phyloP scores from a whole-genome alignment of 192 early-diverging fungal genomes.

The Backusella sp. region DNA sequence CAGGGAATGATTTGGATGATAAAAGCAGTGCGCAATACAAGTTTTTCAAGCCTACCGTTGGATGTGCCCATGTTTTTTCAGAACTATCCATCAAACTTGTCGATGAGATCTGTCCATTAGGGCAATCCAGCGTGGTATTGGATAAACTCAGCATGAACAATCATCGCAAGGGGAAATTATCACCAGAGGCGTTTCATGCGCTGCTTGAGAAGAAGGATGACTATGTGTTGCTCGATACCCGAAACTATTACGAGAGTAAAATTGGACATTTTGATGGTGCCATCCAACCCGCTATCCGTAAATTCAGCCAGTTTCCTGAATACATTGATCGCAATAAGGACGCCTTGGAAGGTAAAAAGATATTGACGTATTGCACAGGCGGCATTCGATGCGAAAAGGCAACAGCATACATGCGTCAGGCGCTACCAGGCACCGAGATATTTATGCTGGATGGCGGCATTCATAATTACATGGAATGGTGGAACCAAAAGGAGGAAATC shows the following conservation, averaged over 20 bases:
- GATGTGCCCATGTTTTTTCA: slow-evolving; percentile 64
- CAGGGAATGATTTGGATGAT: background rate
- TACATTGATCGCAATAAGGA: slow-evolving; percentile 52
- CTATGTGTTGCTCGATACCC: slow-evolving; percentile 51
- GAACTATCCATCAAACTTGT: slow-evolving; percentile 57
- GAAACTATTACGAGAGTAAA: slow-evolving; percentile 68
- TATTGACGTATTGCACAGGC: slow-evolving; percentile 74
- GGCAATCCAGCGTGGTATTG: slow-evolving; percentile 38
- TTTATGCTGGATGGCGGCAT: slow-evolving; percentile 71
- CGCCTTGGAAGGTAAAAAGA: slow-evolving; percentile 45
- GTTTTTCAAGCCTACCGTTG: slow-evolving; percentile 67
- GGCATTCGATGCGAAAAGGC: slow-evolving; percentile 60
- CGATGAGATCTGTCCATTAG: slow-evolving; percentile 66
- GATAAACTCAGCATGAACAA: slow-evolving; percentile 12
- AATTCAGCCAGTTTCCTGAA: slow-evolving; percentile 59
- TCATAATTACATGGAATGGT: slow-evolving; percentile 72
- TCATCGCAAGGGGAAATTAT: slow-evolving; percentile 39
- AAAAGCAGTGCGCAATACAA: slow-evolving; percentile 10
- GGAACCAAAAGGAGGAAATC: slow-evolving; percentile 25
- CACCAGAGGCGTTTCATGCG: slow-evolving; percentile 54
- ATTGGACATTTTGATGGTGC: slow-evolving; percentile 63
- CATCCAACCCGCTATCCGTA: slow-evolving; percentile 59
- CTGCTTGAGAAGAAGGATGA: slow-evolving; percentile 30
- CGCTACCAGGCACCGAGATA: slow-evolving; percentile 45
- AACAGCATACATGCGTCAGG: slow-evolving; percentile 48